Percentiles rank a stretch among this genome's conserved stretches.
phyloP scores from a whole-genome alignment of 257 asterid genomes.

The Capsicum baccatum region DNA sequence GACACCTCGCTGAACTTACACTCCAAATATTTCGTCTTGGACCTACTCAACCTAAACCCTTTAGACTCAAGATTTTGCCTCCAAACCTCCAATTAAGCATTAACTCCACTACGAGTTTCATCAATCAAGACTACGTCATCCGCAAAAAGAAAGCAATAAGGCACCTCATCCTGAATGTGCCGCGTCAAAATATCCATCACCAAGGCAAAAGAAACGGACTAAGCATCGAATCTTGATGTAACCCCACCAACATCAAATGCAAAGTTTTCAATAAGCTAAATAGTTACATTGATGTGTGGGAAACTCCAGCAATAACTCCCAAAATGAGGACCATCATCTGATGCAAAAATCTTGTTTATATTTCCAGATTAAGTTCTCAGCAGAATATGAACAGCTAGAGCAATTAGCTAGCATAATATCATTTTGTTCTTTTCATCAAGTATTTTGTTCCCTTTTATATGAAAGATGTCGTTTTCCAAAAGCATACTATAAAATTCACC shows the following conservation, averaged over 20 bases:
- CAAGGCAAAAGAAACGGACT: no score
- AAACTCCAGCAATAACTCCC: background rate
- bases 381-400: background rate
- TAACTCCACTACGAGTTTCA: no score
- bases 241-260: background rate
- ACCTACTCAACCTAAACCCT: no score
- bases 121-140: no score
- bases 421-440: background rate
- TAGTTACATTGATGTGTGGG: background rate
- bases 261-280: background rate
- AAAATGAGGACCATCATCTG: background rate
- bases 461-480: background rate
- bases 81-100: no score
- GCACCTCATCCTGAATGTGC: no score
- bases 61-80: no score
- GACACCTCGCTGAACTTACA: no score
- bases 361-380: background rate
- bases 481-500: background rate
- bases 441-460: background rate
- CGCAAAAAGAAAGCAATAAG: no score
- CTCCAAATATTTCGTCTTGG: no score
- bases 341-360: conserved; percentile 1
- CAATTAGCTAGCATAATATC: background rate
- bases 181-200: no score
- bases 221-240: no score